Conservation (phyloP, 192 early-diverging fungal genomes). For the Chytriomyces confervae region DNA sequence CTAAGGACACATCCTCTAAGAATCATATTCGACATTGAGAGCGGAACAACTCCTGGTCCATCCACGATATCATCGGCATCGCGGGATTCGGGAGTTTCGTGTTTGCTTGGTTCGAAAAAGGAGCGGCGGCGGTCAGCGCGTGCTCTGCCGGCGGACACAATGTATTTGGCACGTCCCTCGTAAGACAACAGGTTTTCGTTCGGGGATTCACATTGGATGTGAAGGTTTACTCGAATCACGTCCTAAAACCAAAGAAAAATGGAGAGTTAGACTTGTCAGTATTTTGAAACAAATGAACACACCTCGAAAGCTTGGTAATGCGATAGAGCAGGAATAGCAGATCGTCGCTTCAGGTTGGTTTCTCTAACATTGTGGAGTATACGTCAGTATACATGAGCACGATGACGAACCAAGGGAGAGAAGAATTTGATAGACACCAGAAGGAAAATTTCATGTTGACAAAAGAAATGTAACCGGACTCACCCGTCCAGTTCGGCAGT, state of each 20-base stretch:
- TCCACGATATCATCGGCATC: constrained; percentile 18
- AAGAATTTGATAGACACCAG: too few relatives aligned
- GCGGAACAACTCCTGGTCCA: constrained; percentile 32
- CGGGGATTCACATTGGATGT: constrained; percentile 59
- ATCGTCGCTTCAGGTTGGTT: constrained; percentile 61
- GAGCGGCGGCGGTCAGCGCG: constrained; percentile 15
- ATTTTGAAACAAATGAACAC: neutral
- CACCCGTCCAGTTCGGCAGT: constrained; percentile 71
- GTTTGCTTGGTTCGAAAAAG: constrained; percentile 13
- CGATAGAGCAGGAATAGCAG: constrained; percentile 41
- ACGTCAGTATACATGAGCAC: too few relatives aligned
- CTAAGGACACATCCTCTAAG: constrained; percentile 77
- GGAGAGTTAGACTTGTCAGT: neutral
- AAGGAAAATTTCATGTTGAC: neutral
- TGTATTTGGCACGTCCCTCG: constrained; percentile 49
- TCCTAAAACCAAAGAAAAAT: neutral
- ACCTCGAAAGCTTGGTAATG: constrained; percentile 43
- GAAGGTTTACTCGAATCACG: constrained; percentile 33
- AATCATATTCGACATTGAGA: constrained; percentile 72
- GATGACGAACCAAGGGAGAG: too few relatives aligned
- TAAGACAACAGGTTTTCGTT: constrained; percentile 58
- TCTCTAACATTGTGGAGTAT: constrained; percentile 38
- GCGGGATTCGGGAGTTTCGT: constrained; percentile 14
- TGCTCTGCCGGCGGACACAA: constrained; percentile 5
- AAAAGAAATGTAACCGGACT: constrained; percentile 57